Evolutionary conservation across 2,329 filamentous ascomycete genomes (phyloP), one percentile per base, ranked within the genome.

Genomic region (Neopestalotiopsis clavispora): DNA sequence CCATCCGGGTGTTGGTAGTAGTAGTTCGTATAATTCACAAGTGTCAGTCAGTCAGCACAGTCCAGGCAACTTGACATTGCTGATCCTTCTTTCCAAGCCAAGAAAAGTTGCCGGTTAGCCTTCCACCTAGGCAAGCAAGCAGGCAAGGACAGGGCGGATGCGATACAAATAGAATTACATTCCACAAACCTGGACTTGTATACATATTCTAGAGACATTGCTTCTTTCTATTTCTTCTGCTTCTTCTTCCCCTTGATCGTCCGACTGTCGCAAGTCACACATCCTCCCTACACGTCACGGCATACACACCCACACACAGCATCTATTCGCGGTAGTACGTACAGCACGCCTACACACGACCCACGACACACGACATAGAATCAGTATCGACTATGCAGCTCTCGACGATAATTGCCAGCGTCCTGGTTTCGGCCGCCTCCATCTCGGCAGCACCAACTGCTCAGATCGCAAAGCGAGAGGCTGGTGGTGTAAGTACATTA

Each of bases 401-500:
- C 62, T 71, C 69, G 17, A 65, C 71, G 34, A 70, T 70, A 57
- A 69, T 78, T 64, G 70, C 71, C 14, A 69, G 69, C 67, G 66
- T 78, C 65, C 12, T 77, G 56, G 70, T 71, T 52, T 72, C 68
- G 14, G 72, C 73, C n/a, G 67, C 70, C 60, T 75, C 69, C 14
- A 72, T 72, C 12, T 74, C 74, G 38, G 76, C 75, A 60, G 67
- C 73, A 2, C 73, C 74, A 28, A 72, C 68, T 64, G 69, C 69
- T 42, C 79, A 79, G 9, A 69, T 83, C 67, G 70, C 76, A 13
- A 85, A 83, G 77, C 80, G 84, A 65, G 77, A 82, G 42, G 30
- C 84, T 6, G 84, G 84, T 67, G 85, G 84, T 74, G 84, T 86
- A 83, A 74, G 84, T 82, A 10, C 14, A 20, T 23, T 13, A 30